Percentiles rank a stretch among this genome's conserved stretches.
Evolutionary conservation across 352 stramenopile genomes (phyloP).

Genomic region (Globisporangium heterothallicum): DNA sequence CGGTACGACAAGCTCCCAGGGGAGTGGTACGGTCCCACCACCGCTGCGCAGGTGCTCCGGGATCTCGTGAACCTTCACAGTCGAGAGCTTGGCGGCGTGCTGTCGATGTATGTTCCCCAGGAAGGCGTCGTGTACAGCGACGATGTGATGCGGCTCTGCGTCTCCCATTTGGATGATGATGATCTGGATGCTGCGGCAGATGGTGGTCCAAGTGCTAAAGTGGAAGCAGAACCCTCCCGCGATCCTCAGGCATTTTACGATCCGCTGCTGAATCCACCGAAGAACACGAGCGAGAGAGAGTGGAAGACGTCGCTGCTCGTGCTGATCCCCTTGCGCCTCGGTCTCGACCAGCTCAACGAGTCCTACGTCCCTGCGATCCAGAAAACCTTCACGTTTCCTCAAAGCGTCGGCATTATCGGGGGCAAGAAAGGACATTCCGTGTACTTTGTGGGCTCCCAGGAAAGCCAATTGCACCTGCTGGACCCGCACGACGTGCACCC

Average conservation of each 20-base stretch:
- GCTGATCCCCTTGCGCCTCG: constrained; percentile 89
- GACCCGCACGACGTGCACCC: constrained; percentile 82
- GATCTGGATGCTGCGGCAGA: too few species aligned
- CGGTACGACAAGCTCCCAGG: constrained; percentile 89
- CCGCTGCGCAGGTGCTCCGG: constrained; percentile 82
- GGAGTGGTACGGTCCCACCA: constrained; percentile 92
- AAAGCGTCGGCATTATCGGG: constrained; percentile 93
- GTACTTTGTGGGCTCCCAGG: constrained; percentile 93
- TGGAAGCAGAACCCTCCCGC: neutral
- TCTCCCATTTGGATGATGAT: constrained; percentile 46
- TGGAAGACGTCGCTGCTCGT: constrained; percentile 90
- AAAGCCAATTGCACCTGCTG: constrained; percentile 72
- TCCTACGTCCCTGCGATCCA: constrained; percentile 71
- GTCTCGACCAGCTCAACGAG: constrained; percentile 83
- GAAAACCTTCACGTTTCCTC: constrained; percentile 84
- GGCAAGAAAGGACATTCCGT: constrained; percentile 92
- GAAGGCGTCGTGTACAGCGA: constrained; percentile 81
- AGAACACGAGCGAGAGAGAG: constrained; percentile 29
- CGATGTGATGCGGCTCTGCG: constrained; percentile 63
- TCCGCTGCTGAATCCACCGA: constrained; percentile 72
- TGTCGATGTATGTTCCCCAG: constrained; percentile 80
- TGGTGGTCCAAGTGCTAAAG: constrained; percentile 4
- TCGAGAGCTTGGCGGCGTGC: constrained; percentile 30
- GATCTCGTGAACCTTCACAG: constrained; percentile 78
- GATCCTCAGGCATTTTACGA: constrained; percentile 63